Conservation (phyloP, 2,329 filamentous ascomycete genomes). For the Penicillium sp. region DNA sequence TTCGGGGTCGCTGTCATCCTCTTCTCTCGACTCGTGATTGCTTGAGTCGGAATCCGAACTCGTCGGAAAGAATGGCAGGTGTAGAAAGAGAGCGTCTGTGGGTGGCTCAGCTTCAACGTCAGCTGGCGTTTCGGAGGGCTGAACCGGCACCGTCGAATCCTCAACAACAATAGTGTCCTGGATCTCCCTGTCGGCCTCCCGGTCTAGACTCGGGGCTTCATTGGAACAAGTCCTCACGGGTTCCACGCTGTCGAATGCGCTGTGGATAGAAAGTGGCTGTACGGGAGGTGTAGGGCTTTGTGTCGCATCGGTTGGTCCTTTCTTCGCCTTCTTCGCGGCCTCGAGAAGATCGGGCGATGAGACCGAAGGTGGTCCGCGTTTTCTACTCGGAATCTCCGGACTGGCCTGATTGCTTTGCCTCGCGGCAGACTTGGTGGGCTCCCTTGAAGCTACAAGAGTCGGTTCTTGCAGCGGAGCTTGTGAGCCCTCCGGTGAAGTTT, state of each 20-base stretch:
- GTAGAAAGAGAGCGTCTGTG: conserved; percentile 20
- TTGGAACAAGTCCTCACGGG: too few relatives aligned
- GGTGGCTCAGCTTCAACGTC: neutral
- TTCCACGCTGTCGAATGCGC: neutral
- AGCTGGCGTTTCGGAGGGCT: neutral
- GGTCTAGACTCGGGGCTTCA: too few relatives aligned
- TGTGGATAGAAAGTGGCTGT: neutral
- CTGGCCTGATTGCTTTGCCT: neutral
- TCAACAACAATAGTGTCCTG: neutral
- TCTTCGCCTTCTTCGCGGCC: neutral
- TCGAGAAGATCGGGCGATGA: neutral
- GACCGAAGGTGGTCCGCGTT: neutral
- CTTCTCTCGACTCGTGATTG: conserved; percentile 25
- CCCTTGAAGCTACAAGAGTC: neutral
- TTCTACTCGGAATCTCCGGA: neutral
- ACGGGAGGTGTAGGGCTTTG: neutral
- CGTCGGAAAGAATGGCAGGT: conserved; percentile 28
- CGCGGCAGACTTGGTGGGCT: neutral
- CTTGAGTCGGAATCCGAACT: conserved; percentile 15
- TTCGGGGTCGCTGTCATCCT: conserved; percentile 19
- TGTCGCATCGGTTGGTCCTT: neutral
- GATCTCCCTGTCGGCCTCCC: too few relatives aligned
- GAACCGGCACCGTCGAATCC: neutral
- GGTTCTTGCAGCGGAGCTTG: neutral
- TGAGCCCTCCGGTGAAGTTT: neutral